Evolutionary conservation across 129 eudicot genomes (phyloP).

Genomic region (Flaveria bidentis): DNA sequence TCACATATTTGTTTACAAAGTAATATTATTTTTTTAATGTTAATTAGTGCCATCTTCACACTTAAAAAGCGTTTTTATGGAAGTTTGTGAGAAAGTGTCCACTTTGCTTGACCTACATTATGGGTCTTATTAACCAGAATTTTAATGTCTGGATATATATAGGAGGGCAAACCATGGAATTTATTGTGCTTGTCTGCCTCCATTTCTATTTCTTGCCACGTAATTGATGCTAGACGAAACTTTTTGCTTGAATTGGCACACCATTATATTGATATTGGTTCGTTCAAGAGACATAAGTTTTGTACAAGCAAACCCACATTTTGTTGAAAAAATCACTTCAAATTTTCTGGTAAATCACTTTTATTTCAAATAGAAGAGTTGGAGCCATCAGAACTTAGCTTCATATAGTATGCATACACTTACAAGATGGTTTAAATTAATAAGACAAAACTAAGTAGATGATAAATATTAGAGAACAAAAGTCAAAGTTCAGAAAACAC

Average conservation of each 20-base stretch:
- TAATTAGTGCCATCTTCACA: background rate
- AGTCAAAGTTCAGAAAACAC: constrained; percentile 6
- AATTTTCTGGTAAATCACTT: background rate
- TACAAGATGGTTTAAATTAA: background rate
- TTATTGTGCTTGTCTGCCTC: background rate
- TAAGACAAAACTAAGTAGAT: background rate
- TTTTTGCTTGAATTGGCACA: background rate
- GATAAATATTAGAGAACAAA: background rate
- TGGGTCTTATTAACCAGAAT: constrained; percentile 8
- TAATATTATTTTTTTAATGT: background rate
- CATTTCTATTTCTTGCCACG: background rate
- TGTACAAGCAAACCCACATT: background rate
- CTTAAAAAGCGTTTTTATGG: background rate
- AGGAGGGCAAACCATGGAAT: background rate
- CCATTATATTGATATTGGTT: background rate
- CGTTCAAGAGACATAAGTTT: background rate
- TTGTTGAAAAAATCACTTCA: background rate
- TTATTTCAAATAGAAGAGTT: background rate
- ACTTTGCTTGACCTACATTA: constrained; percentile 12
- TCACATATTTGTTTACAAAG: background rate
- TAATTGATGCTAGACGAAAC: background rate
- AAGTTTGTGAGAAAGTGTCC: background rate
- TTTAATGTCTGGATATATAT: constrained; percentile 1
- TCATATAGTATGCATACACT: constrained; percentile 3
- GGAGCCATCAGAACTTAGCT: background rate